Conservation (phyloP, 345 rosid genomes). For the Hibiscus mutabilis region DNA sequence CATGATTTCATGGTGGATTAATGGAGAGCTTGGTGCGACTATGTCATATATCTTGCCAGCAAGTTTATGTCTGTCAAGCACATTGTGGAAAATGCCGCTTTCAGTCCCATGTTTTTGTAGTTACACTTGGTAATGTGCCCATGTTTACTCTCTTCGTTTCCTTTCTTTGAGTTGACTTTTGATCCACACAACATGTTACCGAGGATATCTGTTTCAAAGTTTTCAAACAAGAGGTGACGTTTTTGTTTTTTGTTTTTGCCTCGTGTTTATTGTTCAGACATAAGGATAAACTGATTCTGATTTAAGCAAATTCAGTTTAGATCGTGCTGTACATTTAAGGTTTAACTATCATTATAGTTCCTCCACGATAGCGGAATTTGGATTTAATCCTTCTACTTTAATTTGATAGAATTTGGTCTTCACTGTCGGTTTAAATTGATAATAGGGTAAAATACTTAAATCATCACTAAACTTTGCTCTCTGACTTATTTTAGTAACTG, state of each 20-base stretch:
- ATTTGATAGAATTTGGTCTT: no score
- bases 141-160: neutral
- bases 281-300: neutral
- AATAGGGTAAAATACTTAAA: no score
- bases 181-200: neutral
- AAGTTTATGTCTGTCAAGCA: constrained; percentile 13
- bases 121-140: neutral
- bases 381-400: no score
- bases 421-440: no score
- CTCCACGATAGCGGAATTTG: no score
- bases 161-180: neutral
- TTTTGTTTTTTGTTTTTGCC: neutral
- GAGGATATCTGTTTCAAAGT: neutral
- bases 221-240: no score
- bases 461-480: no score
- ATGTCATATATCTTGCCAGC: constrained; percentile 15
- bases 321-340: no score
- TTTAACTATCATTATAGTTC: no score
- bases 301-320: neutral
- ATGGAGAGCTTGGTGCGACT: neutral
- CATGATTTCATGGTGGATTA: no score
- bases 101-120: neutral
- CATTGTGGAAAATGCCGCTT: neutral
- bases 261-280: neutral
- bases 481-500: no score